Base-by-base conservation (phyloP, 441 rosid species). In the Oxalis stricta region DNA sequence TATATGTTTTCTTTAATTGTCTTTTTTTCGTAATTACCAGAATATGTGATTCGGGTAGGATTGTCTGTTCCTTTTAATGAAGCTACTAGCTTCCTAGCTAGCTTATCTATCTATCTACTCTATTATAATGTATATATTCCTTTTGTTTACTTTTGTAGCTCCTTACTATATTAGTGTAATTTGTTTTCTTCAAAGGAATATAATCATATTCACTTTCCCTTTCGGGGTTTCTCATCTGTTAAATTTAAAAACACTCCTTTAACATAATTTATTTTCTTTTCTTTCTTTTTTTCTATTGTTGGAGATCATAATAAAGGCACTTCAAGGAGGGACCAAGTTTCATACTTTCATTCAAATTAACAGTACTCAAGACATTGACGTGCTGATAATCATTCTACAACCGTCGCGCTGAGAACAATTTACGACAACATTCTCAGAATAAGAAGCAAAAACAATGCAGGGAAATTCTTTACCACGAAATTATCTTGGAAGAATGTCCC, bases 31-130 rank as follows among this genome's bases (percentile, higher is more conserved):
- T 34, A 36, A 48, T 19, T 36, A 56, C 39, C n/a, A 59, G 72
- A 70, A 70, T 53, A 53, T 58, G 42, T 52, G 29, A 52, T 34
- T 35, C 6, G 18, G 20, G 44, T 54, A 38, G 39, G 47, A 35
- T 26, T 55, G 50, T 41, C 52, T 52, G 50, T 50, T 68, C 63
- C 77, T 60, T 58, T 61, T 41, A 50, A 37, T 49, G 46, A 63
- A 66, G 72, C 64, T 37, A 62, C 20, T 46, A 14, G 6, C 50
- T 33, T n/a, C 23, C 46, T 12, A 28, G 5, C n/a, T 28, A 13
- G n/a, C n/a, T n/a, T n/a, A n/a, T n/a, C n/a, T n/a, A n/a, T n/a
- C n/a, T n/a, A n/a, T n/a, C n/a, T n/a, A n/a, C n/a, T n/a, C n/a
- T n/a, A n/a, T n/a, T n/a, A n/a, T n/a, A n/a, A n/a, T n/a, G n/a